Evolutionary conservation across 2,329 filamentous ascomycete species (phyloP).

Genomic region (Sphaerulina populicola): DNA sequence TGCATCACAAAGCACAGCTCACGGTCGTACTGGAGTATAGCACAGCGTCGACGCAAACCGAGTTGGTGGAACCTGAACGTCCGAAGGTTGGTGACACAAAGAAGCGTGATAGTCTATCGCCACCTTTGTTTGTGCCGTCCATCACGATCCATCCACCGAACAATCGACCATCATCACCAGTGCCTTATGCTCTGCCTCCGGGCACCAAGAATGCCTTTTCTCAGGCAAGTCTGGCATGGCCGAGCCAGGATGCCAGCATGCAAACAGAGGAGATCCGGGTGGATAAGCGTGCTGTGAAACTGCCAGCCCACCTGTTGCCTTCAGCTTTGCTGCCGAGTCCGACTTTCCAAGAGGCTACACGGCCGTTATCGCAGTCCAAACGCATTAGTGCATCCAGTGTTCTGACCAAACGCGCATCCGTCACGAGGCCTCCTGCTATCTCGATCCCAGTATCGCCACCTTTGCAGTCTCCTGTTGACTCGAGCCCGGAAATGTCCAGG

Average conservation of each 20-base stretch:
- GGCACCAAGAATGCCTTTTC: constrained; percentile 72
- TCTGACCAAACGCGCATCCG: constrained; percentile 16
- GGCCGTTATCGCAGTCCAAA: constrained; percentile 9
- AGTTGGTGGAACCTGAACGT: constrained; percentile 17
- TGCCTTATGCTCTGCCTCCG: constrained; percentile 68
- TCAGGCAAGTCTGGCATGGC: constrained; percentile 57
- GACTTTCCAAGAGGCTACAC: constrained; percentile 28
- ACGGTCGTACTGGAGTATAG: constrained; percentile 23
- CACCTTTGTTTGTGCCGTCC: constrained; percentile 48
- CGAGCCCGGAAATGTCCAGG: constrained; percentile 22
- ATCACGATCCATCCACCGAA: constrained; percentile 87
- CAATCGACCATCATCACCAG: constrained; percentile 72
- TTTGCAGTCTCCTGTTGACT: constrained; percentile 24
- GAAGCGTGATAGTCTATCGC: constrained; percentile 28
- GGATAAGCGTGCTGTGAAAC: constrained; percentile 64
- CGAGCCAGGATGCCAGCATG: constrained; percentile 51
- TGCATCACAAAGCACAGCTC: constrained; percentile 17
- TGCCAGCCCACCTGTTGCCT: constrained; percentile 71
- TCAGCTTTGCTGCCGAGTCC: constrained; percentile 59
- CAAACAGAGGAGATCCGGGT: constrained; percentile 90
- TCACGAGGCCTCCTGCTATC: constrained; percentile 13
- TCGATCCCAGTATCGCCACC: constrained; percentile 21
- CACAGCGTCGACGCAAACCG: constrained; percentile 31
- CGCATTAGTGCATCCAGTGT: constrained; percentile 17
- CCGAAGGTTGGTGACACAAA: constrained; percentile 26